A percentile compares a stretch with the other conserved stretches of the same genome.
Evolutionary conservation across 306 rosid genomes (phyloP).

Genomic region (Quercus variabilis): DNA sequence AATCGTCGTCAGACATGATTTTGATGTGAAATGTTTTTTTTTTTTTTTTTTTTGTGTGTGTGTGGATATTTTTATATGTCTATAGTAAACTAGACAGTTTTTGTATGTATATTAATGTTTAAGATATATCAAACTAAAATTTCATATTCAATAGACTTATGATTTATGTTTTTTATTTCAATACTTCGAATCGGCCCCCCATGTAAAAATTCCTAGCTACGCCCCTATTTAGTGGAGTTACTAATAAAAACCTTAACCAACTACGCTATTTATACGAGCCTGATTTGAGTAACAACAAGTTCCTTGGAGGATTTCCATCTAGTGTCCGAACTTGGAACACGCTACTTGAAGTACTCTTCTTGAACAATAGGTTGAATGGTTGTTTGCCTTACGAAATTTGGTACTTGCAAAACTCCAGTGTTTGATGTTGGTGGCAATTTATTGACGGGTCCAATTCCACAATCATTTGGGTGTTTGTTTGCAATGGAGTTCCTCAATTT

Average conservation of each 20-base stretch:
- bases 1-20: too few species aligned
- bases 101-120: too few species aligned
- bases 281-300: slow-evolving; percentile 38
- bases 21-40: too few species aligned
- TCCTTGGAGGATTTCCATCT: slow-evolving; percentile 32
- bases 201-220: too few species aligned
- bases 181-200: too few species aligned
- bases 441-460: slow-evolving; percentile 35
- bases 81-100: too few species aligned
- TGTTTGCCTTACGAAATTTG: slow-evolving; percentile 38
- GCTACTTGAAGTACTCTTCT: slow-evolving; percentile 17
- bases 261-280: slow-evolving; percentile 28
- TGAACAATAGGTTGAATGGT: slow-evolving; percentile 27
- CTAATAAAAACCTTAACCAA: slow-evolving; percentile 9
- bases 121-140: too few species aligned
- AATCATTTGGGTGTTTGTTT: slow-evolving; percentile 32
- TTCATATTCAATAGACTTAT: too few species aligned
- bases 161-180: too few species aligned
- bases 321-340: slow-evolving; percentile 30
- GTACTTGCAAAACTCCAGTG: slow-evolving; percentile 11
- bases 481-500: slow-evolving; percentile 22
- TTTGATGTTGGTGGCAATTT: slow-evolving; percentile 27
- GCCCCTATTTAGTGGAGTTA: slow-evolving; percentile 15
- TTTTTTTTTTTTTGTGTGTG: too few species aligned
- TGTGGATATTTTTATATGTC: too few species aligned